Evolutionary conservation across 148 eudicot species (phyloP).

Genomic region (Chenopodium album): DNA sequence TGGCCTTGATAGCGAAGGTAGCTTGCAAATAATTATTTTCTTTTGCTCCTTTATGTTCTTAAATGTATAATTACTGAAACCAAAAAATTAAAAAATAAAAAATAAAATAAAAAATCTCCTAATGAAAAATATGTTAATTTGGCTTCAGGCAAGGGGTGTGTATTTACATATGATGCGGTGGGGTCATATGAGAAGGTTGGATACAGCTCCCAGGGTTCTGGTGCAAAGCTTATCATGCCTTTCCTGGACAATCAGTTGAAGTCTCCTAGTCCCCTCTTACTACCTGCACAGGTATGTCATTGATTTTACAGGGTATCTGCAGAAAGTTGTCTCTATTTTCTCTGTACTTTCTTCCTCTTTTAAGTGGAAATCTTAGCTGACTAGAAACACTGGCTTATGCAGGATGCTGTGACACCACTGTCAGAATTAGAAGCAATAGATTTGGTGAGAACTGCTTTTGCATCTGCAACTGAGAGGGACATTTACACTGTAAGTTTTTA

Average conservation of each 20-base stretch:
- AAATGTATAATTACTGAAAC: neutral
- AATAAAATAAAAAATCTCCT: too few species aligned
- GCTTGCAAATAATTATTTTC: neutral
- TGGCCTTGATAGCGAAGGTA: conserved; percentile 92
- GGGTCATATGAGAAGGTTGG: conserved; percentile 98
- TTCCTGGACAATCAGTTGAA: conserved; percentile 96
- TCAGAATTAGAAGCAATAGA: conserved; percentile 90
- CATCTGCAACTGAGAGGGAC: conserved; percentile 97
- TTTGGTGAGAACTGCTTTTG: conserved; percentile 94
- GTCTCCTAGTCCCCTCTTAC: conserved; percentile 90
- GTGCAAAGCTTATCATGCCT: conserved; percentile 88
- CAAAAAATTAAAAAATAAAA: too few species aligned
- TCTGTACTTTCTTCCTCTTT: neutral
- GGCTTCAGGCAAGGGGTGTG: conserved; percentile 85
- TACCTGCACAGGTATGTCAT: conserved; percentile 65
- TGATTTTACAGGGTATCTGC: neutral
- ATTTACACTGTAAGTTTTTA: conserved; percentile 78
- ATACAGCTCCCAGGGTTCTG: conserved; percentile 95
- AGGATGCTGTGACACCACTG: conserved; percentile 92
- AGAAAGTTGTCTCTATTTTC: neutral
- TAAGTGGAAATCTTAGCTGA: conserved; percentile 8
- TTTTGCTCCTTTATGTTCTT: neutral
- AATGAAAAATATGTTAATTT: neutral
- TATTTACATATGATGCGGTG: conserved; percentile 97
- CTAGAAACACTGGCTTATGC: conserved; percentile 12